These are phyloP conservation scores for Carex parvula DNA, from an alignment of 176 grass and related monocot species.

Conservation along the genomic window DNA sequence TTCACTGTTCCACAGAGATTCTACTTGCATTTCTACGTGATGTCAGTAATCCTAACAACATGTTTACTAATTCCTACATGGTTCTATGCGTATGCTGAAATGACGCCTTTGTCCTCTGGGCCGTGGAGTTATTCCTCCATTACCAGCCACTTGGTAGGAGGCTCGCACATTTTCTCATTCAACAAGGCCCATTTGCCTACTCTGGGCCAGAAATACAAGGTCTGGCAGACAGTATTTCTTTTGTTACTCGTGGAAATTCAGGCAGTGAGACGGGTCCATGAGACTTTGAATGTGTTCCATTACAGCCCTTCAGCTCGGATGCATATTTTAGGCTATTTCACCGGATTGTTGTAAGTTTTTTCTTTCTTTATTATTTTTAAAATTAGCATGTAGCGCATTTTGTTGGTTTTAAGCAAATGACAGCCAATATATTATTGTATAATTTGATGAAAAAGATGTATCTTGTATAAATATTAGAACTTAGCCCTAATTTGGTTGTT, in stretches of 20 bases:
- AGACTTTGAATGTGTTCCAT: conserved; percentile 86
- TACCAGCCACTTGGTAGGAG: conserved; percentile 66
- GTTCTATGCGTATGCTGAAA: conserved; percentile 79
- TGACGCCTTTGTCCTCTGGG: conserved; percentile 55
- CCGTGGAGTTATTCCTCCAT: conserved; percentile 53
- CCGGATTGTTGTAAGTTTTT: conserved; percentile 76
- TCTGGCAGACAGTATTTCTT: conserved; percentile 79
- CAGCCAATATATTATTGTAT: conserved; percentile 17
- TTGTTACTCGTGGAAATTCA: conserved; percentile 84
- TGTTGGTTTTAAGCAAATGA: not conserved
- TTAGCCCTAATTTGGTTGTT: conserved; percentile 12
- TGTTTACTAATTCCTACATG: conserved; percentile 56
- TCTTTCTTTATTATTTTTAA: conserved; percentile 7
- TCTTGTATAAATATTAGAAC: not conserved
- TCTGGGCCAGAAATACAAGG: conserved; percentile 61
- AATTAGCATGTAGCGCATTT: not conserved
- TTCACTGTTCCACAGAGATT: conserved; percentile 89
- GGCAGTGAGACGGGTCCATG: conserved; percentile 72
- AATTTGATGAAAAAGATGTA: conserved; percentile 5
- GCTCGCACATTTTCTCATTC: conserved; percentile 62
- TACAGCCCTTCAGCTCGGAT: conserved; percentile 83
- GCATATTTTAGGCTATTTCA: conserved; percentile 81
- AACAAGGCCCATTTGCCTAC: conserved; percentile 31
- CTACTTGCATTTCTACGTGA: conserved; percentile 91
- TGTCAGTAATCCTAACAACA: conserved; percentile 52